Evolutionary conservation across 495 filamentous ascomycete species (phyloP), one percentile per base, ranked within the genome.

Genomic region (Aspergillus saccharolyticus): DNA sequence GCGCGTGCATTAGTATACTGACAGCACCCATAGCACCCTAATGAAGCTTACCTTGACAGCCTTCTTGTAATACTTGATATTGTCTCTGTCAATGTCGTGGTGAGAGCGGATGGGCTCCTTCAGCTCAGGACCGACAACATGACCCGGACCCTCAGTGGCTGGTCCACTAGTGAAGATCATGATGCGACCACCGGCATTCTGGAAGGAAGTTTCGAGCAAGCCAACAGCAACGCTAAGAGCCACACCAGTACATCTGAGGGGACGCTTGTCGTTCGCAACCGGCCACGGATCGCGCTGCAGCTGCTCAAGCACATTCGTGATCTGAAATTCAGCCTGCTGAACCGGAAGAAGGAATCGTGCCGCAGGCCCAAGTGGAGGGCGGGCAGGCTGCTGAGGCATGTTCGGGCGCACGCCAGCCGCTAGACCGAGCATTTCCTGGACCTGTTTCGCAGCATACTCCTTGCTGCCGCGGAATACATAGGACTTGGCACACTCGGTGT

Each of bases 1-100:
- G n/a, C 10, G 70, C 18, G 39, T 18, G 19, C n/a, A 18, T 61
- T 58, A 74, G 66, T 63, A 67, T 55, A 15, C 24, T 48, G 33
- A 10, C 4, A n/a, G 7, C 19, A n/a, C 48, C 21, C 18, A 25
- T 33, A 21, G n/a, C n/a, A 49, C 18, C 22, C 9, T 12, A 22
- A 2, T 30, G 44, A 17, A 56, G 53, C 75, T 39, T 75, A 96
- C 91, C 87, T 97, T 99, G 15, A 96, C 73, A 45, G 95, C 94
- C 74, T 97, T 97, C 81, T 99, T 99, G 77, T 96, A 97, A 71
- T 97, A 97, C 72, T 97, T 99, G 78, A 96, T 96, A 65, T 97
- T 96, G 68, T 99, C 95, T 42, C 90, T 84, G 66, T 99, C 95
- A 69, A 99, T 99, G 63, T 99, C 95, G 68, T 99, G 95, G 76